A percentile compares a stretch with the other conserved stretches of the same genome.
Evolutionary conservation across 2,329 filamentous ascomycete species (phyloP).

Genomic region (Aspergillus bombycis): DNA sequence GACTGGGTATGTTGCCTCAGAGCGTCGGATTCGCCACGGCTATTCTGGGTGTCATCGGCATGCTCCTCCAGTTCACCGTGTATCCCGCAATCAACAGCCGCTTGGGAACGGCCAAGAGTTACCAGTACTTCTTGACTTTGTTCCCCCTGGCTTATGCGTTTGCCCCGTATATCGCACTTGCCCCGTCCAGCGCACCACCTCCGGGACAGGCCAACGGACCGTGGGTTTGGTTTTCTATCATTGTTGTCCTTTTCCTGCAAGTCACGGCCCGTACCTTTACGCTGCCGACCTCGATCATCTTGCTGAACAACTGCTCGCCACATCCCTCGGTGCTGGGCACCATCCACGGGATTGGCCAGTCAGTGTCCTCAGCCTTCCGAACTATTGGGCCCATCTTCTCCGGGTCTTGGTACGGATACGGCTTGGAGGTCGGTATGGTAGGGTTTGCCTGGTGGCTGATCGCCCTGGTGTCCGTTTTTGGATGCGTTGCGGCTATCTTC

Average conservation of each 20-base stretch:
- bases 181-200: constrained; percentile 58
- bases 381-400: constrained; percentile 61
- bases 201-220: constrained; percentile 43
- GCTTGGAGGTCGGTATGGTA: constrained; percentile 57
- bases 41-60: constrained; percentile 73
- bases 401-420: constrained; percentile 59
- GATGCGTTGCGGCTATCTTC: constrained; percentile 62
- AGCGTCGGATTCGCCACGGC: constrained; percentile 76
- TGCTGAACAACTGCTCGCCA: constrained; percentile 63
- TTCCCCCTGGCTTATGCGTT: constrained; percentile 75
- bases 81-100: constrained; percentile 70
- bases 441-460: constrained; percentile 62
- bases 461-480: constrained; percentile 57
- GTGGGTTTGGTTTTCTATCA: constrained; percentile 67
- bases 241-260: constrained; percentile 67
- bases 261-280: constrained; percentile 74
- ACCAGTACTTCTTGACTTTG: constrained; percentile 66
- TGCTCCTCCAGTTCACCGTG: constrained; percentile 69
- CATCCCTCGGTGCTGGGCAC: constrained; percentile 63
- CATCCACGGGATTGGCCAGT: constrained; percentile 62
- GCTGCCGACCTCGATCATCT: constrained; percentile 61
- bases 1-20: constrained; percentile 70
- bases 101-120: constrained; percentile 70
- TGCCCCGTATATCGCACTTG: constrained; percentile 70
- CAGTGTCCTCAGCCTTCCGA: constrained; percentile 57